Evolutionary conservation across 73 alveolate species (phyloP).

Genomic region (Uronychia binucleata): DNA sequence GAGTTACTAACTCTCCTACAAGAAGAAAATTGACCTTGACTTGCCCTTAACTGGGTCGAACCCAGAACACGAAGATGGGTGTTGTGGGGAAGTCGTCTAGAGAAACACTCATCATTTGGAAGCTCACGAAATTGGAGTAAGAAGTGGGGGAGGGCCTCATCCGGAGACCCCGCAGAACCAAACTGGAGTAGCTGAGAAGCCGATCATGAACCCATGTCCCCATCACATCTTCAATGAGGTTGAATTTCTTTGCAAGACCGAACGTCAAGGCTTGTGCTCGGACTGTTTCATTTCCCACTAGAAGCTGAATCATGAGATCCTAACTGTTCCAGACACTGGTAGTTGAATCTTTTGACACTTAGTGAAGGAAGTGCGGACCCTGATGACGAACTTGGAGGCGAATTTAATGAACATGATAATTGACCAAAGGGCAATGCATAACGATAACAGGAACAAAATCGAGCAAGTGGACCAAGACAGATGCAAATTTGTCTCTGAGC

Average conservation of each 20-base stretch:
- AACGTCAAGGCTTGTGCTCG: slow-evolving; percentile 54
- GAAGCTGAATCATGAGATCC: slow-evolving; percentile 56
- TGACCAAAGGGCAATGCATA: slow-evolving; percentile 22
- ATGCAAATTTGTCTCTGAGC: slow-evolving; percentile 38
- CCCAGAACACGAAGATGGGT: neutral
- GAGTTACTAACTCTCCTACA: neutral
- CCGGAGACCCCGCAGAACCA: slow-evolving; percentile 3
- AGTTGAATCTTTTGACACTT: too few relatives aligned
- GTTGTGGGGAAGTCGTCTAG: neutral
- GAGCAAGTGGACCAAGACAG: slow-evolving; percentile 33
- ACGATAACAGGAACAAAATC: slow-evolving; percentile 43
- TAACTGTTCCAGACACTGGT: slow-evolving; percentile 34
- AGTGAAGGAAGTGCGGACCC: slow-evolving; percentile 40
- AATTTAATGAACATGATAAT: slow-evolving; percentile 36
- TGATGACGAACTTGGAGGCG: slow-evolving; percentile 43
- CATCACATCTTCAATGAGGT: slow-evolving; percentile 46
- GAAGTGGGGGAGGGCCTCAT: slow-evolving; percentile 38
- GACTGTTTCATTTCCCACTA: slow-evolving; percentile 39
- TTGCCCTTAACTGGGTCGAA: neutral
- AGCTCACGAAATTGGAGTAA: neutral
- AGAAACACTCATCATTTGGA: neutral
- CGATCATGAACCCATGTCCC: slow-evolving; percentile 57
- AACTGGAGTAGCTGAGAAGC: neutral
- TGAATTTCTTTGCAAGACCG: slow-evolving; percentile 54
- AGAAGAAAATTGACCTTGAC: neutral